phyloP scores from a whole-genome alignment of 1,139 yeast species.

The Insectozyma bohioensis region DNA sequence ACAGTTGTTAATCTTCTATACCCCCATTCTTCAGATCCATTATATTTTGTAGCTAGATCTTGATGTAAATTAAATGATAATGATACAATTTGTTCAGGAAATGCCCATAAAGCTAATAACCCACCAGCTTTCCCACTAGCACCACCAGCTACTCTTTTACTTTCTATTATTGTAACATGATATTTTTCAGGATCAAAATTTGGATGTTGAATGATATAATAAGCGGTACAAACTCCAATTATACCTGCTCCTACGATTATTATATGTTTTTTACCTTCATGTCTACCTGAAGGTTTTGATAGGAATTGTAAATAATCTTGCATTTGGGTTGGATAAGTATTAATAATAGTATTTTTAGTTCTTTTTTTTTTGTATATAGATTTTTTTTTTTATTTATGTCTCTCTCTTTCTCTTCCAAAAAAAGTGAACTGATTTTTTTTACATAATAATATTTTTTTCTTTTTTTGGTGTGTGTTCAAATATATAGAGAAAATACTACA shows the following conservation, averaged over 20 bases:
- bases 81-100: slow-evolving; percentile 93
- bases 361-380: too few species aligned
- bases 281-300: slow-evolving; percentile 53
- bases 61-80: slow-evolving; percentile 84
- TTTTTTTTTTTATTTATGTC: slow-evolving; percentile 1
- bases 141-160: slow-evolving; percentile 93
- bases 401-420: background rate
- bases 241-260: slow-evolving; percentile 92
- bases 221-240: slow-evolving; percentile 94
- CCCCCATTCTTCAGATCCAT: slow-evolving; percentile 90
- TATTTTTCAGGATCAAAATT: slow-evolving; percentile 67
- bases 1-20: slow-evolving; percentile 86
- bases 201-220: slow-evolving; percentile 81
- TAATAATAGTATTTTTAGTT: too few species aligned
- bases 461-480: too few species aligned
- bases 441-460: too few species aligned
- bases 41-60: slow-evolving; percentile 71
- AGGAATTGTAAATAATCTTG: slow-evolving; percentile 40
- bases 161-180: slow-evolving; percentile 85
- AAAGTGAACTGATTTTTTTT: slow-evolving; percentile 6
- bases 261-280: slow-evolving; percentile 64
- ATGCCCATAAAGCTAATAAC: slow-evolving; percentile 90
- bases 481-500: too few species aligned
- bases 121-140: slow-evolving; percentile 99
- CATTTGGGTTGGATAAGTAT: too few species aligned